Percentiles rank a stretch among this genome's conserved stretches.
Evolutionary conservation across 805 yeast genomes (phyloP).

Genomic region (Spathaspora hagerdaliae): DNA sequence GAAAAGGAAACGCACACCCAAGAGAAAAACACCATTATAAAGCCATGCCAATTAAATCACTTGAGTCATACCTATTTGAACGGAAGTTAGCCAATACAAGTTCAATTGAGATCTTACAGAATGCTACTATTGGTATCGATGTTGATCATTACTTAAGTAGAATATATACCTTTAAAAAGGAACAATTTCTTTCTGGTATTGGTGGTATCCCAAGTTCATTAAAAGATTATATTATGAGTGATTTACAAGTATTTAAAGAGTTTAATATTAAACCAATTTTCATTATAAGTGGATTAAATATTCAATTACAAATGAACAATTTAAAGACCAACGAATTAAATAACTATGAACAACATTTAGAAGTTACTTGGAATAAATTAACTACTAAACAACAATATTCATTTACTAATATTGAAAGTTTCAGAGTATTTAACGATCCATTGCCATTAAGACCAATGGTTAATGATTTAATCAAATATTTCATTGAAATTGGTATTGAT

Average conservation of each 20-base stretch:
- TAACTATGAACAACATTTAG: slow-evolving; percentile 36
- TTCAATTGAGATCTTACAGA: slow-evolving; percentile 61
- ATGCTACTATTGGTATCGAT: slow-evolving; percentile 77
- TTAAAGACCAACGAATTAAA: slow-evolving; percentile 33
- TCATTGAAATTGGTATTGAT: slow-evolving; percentile 53
- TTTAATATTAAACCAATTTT: slow-evolving; percentile 73
- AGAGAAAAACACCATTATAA: background rate
- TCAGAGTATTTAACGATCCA: slow-evolving; percentile 50
- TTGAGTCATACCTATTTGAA: slow-evolving; percentile 68
- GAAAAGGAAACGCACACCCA: no score
- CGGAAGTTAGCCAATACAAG: slow-evolving; percentile 55
- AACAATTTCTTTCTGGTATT: slow-evolving; percentile 67
- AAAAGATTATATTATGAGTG: slow-evolving; percentile 52
- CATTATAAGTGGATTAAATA: slow-evolving; percentile 67
- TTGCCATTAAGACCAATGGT: slow-evolving; percentile 48
- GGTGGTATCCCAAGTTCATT: slow-evolving; percentile 78
- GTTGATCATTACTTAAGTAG: slow-evolving; percentile 73
- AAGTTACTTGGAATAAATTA: slow-evolving; percentile 36
- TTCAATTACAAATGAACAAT: slow-evolving; percentile 29
- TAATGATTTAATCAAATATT: slow-evolving; percentile 52
- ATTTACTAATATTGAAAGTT: slow-evolving; percentile 38
- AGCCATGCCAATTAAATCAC: slow-evolving; percentile 45
- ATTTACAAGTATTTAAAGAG: slow-evolving; percentile 56
- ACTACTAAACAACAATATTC: slow-evolving; percentile 10
- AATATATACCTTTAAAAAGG: slow-evolving; percentile 58